Evolutionary conservation across 106 monocot species (phyloP), one percentile per base, ranked within the genome.

Genomic region (Dendrobium officinale): DNA sequence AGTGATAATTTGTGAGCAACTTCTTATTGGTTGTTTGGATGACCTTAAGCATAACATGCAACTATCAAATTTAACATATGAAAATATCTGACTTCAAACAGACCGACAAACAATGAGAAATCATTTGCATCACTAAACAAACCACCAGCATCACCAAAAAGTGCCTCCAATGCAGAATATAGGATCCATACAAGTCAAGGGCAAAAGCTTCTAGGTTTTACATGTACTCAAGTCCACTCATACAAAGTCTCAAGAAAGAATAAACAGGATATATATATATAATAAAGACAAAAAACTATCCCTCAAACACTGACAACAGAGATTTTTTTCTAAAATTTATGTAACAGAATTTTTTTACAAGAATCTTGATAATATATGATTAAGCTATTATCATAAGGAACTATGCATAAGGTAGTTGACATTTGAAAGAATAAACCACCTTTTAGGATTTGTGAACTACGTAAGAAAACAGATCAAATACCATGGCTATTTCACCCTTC

Each of bases 401-500:
- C 42, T 42, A 24, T 67, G 41, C 33, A 73, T 73, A 17, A 41
- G 33, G 16, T 18, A 73, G 17, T 17, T 41, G 13, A 18, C 67
- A 37, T 40, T 24, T 73, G 42, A 42, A 19, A 73, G 37, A 19
- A 40, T 19, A 73, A 73, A 41, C 13, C 31, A 68, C 29, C 37
- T 16, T 16, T 73, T 26, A 40, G 40, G 27, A 41, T 4, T 9
- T 40, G 9, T 75, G 73, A 45, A 75, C 75, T 45, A 75, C 45
- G 24, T 41, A 41, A 45, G 42, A 9, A 44, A 8, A 22, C 1
- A 45, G 16, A 45, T 44, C 1, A 70, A 77, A 70, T 94, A 98
- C 98, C 94, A 98, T 88, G 54, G 98, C 94, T 15, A 95, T 81
- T 92, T 98, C 98, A 77, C 89, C 87, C 84, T 87, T 95, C 43